Evolutionary conservation across 495 filamentous ascomycete species (phyloP), one percentile per base, ranked within the genome.

Genomic region (Tricharina praecox): DNA sequence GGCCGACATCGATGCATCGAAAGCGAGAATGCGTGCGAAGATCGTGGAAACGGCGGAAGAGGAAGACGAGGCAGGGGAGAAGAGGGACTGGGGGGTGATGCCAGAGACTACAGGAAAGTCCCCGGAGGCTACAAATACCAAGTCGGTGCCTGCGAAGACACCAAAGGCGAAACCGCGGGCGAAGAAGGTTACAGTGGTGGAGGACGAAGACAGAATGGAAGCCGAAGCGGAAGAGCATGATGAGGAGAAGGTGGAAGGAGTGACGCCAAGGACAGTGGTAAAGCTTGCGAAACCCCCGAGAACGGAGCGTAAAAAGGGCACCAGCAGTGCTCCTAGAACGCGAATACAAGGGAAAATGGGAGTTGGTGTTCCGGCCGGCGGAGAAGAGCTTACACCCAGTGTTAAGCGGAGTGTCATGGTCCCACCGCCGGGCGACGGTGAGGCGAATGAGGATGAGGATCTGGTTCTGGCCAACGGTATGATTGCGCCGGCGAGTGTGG

Each of bases 201-300:
- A n/a, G n/a, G n/a, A n/a, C n/a, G n/a, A n/a, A n/a, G n/a, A n/a
- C n/a, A n/a, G n/a, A n/a, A n/a, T n/a, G n/a, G n/a, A n/a, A n/a
- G n/a, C n/a, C n/a, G n/a, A n/a, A n/a, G n/a, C n/a, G n/a, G n/a
- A n/a, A n/a, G n/a, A n/a, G n/a, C n/a, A n/a, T n/a, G n/a, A n/a
- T n/a, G n/a, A 32, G 28, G 28, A 32, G 28, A 7, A 32, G 28
- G 28, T 7, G 7, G 28, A 32, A 13, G 28, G 13, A 13, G 28
- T 32, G 7, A 43, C 39, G 20, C 39, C 39, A 28, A 43, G 25
- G 39, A 43, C 39, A 16, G 39, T 16, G 24, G 20, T 43, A 11
- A 19, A 24, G 39, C 5, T 10, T 4, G 10, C 39, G 4, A 25
- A 19, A 21, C 39, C 39, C 3, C 39, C 39, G 5, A 8, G 21